Conservation (phyloP, 208 protist genomes). For the Naegleria gruberi region DNA sequence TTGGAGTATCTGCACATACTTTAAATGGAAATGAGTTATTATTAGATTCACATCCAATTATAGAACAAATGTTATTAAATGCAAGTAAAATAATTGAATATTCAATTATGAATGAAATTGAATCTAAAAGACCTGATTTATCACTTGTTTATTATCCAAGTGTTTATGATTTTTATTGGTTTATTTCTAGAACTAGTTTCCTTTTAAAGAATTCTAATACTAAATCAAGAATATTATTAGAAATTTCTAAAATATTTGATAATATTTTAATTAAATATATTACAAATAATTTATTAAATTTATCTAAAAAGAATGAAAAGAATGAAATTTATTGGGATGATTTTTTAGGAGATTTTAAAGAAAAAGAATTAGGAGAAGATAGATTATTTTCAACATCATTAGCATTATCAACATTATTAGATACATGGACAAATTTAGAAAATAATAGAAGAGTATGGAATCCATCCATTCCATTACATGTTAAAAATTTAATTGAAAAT, state of each 20-base stretch:
- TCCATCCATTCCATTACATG: background rate
- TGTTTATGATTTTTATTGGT: slow-evolving; percentile 21
- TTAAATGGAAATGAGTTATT: background rate
- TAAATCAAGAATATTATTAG: background rate
- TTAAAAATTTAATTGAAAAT: background rate
- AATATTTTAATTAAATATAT: background rate
- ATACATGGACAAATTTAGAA: background rate
- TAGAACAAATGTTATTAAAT: background rate
- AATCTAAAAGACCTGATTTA: slow-evolving; percentile 15
- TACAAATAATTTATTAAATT: background rate
- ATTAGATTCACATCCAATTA: background rate
- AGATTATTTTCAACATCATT: slow-evolving; percentile 13
- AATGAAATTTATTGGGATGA: slow-evolving; percentile 14
- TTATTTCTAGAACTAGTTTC: background rate
- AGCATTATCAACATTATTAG: background rate
- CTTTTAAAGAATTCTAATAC: background rate
- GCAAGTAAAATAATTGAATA: slow-evolving; percentile 9
- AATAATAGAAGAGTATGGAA: background rate
- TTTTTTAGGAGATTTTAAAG: slow-evolving; percentile 15
- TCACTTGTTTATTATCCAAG: slow-evolving; percentile 12
- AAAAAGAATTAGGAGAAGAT: background rate
- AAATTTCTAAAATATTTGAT: background rate
- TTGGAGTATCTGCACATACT: background rate
- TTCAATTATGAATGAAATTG: slow-evolving; percentile 4
- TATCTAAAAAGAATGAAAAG: background rate